phyloP scores from a whole-genome alignment of 2,329 filamentous ascomycete species.

The Xylaria sp. region DNA sequence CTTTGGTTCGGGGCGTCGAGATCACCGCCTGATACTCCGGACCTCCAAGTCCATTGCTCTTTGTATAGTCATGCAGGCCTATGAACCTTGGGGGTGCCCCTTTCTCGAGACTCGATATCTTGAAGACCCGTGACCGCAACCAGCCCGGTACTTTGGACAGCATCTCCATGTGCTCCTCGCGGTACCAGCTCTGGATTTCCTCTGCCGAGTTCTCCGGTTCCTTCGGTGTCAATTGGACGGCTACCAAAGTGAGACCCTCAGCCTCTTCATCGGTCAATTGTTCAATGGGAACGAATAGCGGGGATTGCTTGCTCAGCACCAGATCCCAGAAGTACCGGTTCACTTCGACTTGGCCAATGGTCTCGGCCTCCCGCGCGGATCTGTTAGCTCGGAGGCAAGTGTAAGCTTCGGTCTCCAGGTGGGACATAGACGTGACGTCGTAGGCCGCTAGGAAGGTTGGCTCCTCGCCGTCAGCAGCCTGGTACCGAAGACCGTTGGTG shows the following conservation, averaged over 20 bases:
- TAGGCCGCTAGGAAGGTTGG: slow-evolving; percentile 84
- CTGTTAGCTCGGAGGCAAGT: slow-evolving; percentile 69
- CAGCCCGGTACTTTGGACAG: slow-evolving; percentile 81
- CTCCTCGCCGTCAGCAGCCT: slow-evolving; percentile 68
- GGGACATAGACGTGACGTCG: slow-evolving; percentile 79
- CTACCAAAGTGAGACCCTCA: slow-evolving; percentile 69
- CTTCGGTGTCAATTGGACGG: slow-evolving; percentile 67
- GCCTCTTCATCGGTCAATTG: slow-evolving; percentile 67
- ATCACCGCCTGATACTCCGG: slow-evolving; percentile 71
- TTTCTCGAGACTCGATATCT: slow-evolving; percentile 68
- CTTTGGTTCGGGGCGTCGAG: slow-evolving; percentile 68
- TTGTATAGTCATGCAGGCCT: slow-evolving; percentile 77
- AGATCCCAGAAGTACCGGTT: slow-evolving; percentile 77
- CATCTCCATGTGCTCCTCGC: slow-evolving; percentile 78
- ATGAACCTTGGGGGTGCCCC: slow-evolving; percentile 67
- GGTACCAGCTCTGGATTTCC: slow-evolving; percentile 74
- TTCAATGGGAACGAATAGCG: slow-evolving; percentile 69
- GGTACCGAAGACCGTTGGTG: slow-evolving; percentile 81
- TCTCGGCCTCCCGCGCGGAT: slow-evolving; percentile 63
- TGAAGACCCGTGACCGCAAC: slow-evolving; percentile 77
- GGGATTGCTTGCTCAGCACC: slow-evolving; percentile 64
- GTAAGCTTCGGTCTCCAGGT: slow-evolving; percentile 77
- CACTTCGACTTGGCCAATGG: slow-evolving; percentile 69
- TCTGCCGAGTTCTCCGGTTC: slow-evolving; percentile 59
- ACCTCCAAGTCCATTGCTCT: slow-evolving; percentile 72